Base-by-base conservation (phyloP, 495 filamentous ascomycete species). In the Daldinia caldariorum region DNA sequence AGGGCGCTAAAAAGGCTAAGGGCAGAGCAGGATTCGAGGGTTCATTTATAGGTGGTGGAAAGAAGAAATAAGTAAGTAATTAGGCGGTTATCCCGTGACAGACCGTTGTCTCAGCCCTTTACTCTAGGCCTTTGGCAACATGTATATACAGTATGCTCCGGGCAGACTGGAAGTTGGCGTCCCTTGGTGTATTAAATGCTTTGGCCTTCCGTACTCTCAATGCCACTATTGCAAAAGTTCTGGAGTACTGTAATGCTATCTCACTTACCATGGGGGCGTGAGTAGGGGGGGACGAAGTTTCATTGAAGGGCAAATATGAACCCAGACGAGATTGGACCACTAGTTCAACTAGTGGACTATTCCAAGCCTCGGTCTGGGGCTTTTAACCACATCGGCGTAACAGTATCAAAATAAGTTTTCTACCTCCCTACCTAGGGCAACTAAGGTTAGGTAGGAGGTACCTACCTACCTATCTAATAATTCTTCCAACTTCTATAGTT, bases 11-110 rank as follows among this genome's bases (percentile, higher is more conserved):
- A 70, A 86, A 86, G 70, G 86, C 78, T 61, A 82, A 91, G 79
- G 84, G 82, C 31, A 77, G 92, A 67, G 90, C 94, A 4, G 94
- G 95, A 4, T 97, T 97, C 76, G 96, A 97, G 80, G 95, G 94
- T n/a, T 90, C 90, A 69, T 94, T 97, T 77, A 92, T 91, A 74
- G 83, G 82, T 9, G 79, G 81, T 26, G 70, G 73, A 43, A 80
- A 79, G 70, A 72, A 77, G 58, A 79, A 75, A 69, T 76, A 61
- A 75, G 35, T 13, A 41, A 50, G 35, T 13, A 41, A 50, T 56
- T 6, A 55, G 50, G 22, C 18, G 16, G 29, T 53, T 37, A 22
- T 13, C 37, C 41, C 7, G 53, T 59, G 26, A 1, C 20, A 50
- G 39, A 18, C 43, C 18, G 26, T 26, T 37, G 29, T 39, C 37